These are phyloP conservation scores for Ceratobasidium theobromae DNA, from an alignment of 1,284 basidiomycete genomes.

Conservation along the genomic window DNA sequence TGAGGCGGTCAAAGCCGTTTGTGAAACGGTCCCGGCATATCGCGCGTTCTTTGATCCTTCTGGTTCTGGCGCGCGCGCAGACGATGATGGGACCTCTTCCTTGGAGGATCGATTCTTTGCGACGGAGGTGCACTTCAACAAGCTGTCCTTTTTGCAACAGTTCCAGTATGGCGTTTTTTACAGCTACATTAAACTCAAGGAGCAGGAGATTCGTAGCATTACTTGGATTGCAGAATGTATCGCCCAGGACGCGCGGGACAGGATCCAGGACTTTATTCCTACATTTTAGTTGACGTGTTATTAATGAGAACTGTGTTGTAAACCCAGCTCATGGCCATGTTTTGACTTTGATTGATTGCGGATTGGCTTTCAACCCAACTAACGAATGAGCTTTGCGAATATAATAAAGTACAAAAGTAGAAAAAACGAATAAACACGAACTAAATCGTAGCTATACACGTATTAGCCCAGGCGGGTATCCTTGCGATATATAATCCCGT, in stretches of 20 bases:
- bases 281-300: conserved; percentile 56
- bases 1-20: conserved; percentile 87
- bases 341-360: too few relatives aligned
- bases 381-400: too few relatives aligned
- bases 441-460: too few relatives aligned
- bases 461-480: too few relatives aligned
- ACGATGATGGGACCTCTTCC: conserved; percentile 61
- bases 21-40: conserved; percentile 90
- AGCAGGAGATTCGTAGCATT: conserved; percentile 97
- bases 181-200: conserved; percentile 94
- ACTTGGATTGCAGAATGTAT: conserved; percentile 99
- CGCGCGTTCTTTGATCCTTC: conserved; percentile 79
- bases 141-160: conserved; percentile 91
- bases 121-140: conserved; percentile 91
- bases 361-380: too few relatives aligned
- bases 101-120: conserved; percentile 97
- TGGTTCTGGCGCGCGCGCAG: conserved; percentile 42
- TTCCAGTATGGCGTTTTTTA: conserved; percentile 94
- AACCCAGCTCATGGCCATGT: not conserved
- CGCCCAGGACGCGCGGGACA: conserved; percentile 88
- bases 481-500: too few relatives aligned
- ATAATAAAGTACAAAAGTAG: too few relatives aligned
- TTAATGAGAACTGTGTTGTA: not conserved
- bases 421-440: not conserved
- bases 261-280: conserved; percentile 91